Percentiles rank a stretch among this genome's conserved stretches.
These are phyloP conservation scores for Pseudisothecium myosuroides DNA, from an alignment of 225 moss, liverwort and hornwort genomes.

Conservation along the genomic window DNA sequence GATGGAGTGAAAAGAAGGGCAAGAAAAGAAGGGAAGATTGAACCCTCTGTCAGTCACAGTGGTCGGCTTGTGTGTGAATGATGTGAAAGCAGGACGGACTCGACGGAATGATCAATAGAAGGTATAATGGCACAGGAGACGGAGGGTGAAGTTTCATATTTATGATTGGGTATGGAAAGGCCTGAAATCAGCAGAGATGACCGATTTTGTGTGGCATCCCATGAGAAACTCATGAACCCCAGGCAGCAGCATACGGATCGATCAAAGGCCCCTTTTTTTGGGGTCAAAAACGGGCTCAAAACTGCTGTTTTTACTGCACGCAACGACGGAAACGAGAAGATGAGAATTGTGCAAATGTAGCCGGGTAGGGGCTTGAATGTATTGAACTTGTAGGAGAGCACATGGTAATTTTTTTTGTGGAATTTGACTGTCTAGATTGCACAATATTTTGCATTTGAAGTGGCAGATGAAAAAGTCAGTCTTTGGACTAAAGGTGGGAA, in stretches of 20 bases:
- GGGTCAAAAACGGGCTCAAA: not conserved
- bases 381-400: not conserved
- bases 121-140: too few species aligned
- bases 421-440: not conserved
- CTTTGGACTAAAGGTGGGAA: fast-evolving
- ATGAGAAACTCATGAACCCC: not conserved
- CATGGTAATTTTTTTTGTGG: fast-evolving
- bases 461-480: too few species aligned
- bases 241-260: too few species aligned
- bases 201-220: not conserved
- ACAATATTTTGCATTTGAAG: not conserved
- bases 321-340: fast-evolving
- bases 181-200: too few species aligned
- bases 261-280: too few species aligned
- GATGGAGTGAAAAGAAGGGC: not conserved
- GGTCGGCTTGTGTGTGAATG: not conserved
- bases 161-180: not conserved
- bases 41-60: too few species aligned
- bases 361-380: not conserved
- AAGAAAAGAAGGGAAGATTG: too few species aligned
- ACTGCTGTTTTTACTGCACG: too few species aligned
- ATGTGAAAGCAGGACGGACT: not conserved
- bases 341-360: too few species aligned
- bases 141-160: not conserved
- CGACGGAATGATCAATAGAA: not conserved